Percentiles rank a stretch among this genome's conserved stretches.
These are phyloP conservation scores for Acidomyces sp. DNA, from an alignment of 495 filamentous ascomycete species.

Conservation along the genomic window DNA sequence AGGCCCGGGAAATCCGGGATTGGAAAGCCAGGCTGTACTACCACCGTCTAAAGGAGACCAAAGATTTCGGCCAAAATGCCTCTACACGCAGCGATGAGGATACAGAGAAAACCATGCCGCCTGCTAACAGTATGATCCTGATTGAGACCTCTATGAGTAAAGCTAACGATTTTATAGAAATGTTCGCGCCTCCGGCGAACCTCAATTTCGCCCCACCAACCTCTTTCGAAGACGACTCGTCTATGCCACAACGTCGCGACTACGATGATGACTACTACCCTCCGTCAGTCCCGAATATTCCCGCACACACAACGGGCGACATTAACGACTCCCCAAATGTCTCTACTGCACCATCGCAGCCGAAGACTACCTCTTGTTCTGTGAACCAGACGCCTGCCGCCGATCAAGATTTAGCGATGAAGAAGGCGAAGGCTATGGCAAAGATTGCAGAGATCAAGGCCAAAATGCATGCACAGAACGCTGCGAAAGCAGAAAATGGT, in stretches of 20 bases:
- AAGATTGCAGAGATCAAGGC: slow-evolving; percentile 20
- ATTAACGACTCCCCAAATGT: too few species aligned
- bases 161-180: slow-evolving; percentile 9
- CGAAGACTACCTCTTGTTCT: slow-evolving; percentile 11
- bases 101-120: neutral
- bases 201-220: slow-evolving; percentile 17
- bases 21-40: slow-evolving; percentile 82
- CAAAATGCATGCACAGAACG: slow-evolving; percentile 6
- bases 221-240: slow-evolving; percentile 9
- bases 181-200: slow-evolving; percentile 19
- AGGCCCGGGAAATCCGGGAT: slow-evolving; percentile 61
- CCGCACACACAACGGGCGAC: too few species aligned
- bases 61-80: slow-evolving; percentile 5
- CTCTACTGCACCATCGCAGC: too few species aligned
- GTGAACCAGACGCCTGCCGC: neutral
- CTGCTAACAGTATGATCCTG: slow-evolving; percentile 7
- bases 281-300: neutral
- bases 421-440: slow-evolving; percentile 14
- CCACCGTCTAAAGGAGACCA: slow-evolving; percentile 42
- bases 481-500: slow-evolving; percentile 4
- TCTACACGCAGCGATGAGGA: neutral
- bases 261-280: slow-evolving; percentile 17
- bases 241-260: neutral
- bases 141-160: neutral
- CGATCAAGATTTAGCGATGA: slow-evolving; percentile 10